Conservation (phyloP, 768 basidiomycete species). For the Tephrocybe sp. region DNA sequence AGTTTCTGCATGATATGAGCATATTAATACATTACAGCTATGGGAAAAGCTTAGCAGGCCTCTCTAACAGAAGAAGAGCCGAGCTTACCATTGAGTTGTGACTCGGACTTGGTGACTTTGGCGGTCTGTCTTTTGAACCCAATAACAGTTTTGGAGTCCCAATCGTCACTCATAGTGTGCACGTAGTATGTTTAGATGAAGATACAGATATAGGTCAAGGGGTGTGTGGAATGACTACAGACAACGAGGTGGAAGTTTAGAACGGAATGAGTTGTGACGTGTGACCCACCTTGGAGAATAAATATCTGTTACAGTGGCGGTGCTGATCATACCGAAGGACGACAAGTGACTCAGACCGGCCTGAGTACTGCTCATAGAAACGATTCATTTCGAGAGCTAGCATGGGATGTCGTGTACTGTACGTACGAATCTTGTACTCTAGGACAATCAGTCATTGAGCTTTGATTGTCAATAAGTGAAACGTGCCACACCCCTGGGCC, state of each 20-base stretch:
- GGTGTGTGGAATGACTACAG: slow-evolving; percentile 8
- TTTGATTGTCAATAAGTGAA: too few relatives aligned
- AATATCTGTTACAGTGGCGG: slow-evolving; percentile 11
- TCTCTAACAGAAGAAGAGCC: background rate
- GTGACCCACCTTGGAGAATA: slow-evolving; percentile 16
- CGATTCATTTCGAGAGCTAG: too few relatives aligned
- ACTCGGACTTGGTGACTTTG: slow-evolving; percentile 61
- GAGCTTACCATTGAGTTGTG: slow-evolving; percentile 52
- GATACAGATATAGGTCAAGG: slow-evolving; percentile 10
- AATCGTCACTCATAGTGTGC: slow-evolving; percentile 51
- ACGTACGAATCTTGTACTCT: too few relatives aligned
- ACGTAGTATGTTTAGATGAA: slow-evolving; percentile 3
- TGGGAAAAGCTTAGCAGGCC: background rate
- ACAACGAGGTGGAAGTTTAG: slow-evolving; percentile 5
- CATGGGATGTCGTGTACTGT: too few relatives aligned
- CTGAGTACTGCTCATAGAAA: too few relatives aligned
- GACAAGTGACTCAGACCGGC: too few relatives aligned
- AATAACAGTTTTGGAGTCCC: slow-evolving; percentile 74
- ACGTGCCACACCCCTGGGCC: too few relatives aligned
- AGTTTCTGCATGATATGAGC: slow-evolving; percentile 1
- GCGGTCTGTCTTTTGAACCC: slow-evolving; percentile 60
- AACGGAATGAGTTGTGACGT: slow-evolving; percentile 15
- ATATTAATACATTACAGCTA: slow-evolving; percentile 51
- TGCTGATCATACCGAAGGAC: too few relatives aligned
- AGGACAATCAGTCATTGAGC: too few relatives aligned